Conservation (phyloP, 139 green algal species). For the Eudorina sp. region DNA sequence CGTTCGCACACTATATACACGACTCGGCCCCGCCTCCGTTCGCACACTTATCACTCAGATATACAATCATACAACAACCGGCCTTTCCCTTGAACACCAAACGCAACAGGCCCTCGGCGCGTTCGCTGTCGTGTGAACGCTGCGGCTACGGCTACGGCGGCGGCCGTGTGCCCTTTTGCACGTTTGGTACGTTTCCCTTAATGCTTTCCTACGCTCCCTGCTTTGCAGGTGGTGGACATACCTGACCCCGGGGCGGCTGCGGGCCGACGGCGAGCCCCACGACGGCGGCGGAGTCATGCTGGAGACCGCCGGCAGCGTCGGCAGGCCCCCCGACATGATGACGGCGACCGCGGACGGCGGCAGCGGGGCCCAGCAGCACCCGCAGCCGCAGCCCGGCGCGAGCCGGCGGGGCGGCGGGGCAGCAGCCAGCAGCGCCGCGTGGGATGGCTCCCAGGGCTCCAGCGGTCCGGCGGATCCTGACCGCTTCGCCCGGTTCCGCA, state of each 20-base stretch:
- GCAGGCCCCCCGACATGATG: neutral
- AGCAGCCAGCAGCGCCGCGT: no score
- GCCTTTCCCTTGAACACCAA: no score
- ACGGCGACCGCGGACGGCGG: neutral
- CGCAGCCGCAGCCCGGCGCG: neutral
- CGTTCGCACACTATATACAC: no score
- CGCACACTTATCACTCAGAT: no score
- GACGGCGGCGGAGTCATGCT: neutral
- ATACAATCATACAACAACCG: no score
- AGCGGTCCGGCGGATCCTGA: neutral
- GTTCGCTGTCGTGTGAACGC: no score
- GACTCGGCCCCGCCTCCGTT: no score
- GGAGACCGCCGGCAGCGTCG: neutral
- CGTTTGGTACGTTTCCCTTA: no score
- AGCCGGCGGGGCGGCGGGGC: neutral
- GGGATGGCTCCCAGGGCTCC: neutral
- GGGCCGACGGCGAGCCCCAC: neutral
- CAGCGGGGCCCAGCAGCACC: neutral
- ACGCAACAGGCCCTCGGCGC: no score
- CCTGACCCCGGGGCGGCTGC: neutral
- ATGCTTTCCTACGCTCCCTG: no score
- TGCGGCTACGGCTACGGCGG: no score
- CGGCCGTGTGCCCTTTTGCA: no score
- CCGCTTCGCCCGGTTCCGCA: constrained; percentile 11
- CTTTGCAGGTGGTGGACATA: constrained; percentile 36